Conservation (phyloP, 192 early-diverging fungal species). For the Cladochytrium replicatum region DNA sequence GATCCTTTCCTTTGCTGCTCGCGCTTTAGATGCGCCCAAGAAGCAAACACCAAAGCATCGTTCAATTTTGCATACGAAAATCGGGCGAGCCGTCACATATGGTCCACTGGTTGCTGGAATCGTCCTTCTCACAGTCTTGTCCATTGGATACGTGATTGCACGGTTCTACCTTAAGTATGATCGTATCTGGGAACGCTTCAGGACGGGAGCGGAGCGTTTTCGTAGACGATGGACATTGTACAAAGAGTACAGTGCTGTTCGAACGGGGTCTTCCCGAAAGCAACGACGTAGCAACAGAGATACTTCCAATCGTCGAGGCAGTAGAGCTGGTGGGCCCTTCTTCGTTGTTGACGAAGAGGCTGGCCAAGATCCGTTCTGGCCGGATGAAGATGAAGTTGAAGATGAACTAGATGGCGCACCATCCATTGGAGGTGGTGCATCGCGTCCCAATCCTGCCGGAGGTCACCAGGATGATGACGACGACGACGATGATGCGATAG, state of each 20-base stretch:
- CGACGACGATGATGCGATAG: too few species aligned
- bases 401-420: too few species aligned
- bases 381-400: too few species aligned
- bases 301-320: too few species aligned
- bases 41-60: slow-evolving; percentile 8
- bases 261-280: too few species aligned
- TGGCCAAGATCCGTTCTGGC: too few species aligned
- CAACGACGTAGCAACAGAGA: too few species aligned
- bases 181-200: slow-evolving; percentile 18
- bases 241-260: slow-evolving; percentile 3
- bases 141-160: slow-evolving; percentile 4
- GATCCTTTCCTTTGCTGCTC: slow-evolving; percentile 1
- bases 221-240: slow-evolving; percentile 10
- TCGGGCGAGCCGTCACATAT: slow-evolving; percentile 4
- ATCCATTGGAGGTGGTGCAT: too few species aligned
- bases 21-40: not conserved
- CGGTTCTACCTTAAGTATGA: slow-evolving; percentile 18
- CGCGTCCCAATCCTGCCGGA: too few species aligned
- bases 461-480: too few species aligned
- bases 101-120: slow-evolving; percentile 11
- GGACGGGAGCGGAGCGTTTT: slow-evolving; percentile 1
- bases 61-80: slow-evolving; percentile 4
- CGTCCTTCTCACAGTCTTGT: slow-evolving; percentile 4
- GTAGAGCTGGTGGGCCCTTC: too few species aligned
- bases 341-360: too few species aligned